Conservation (phyloP, 2,329 filamentous ascomycete genomes). For the Nemania sp. region DNA sequence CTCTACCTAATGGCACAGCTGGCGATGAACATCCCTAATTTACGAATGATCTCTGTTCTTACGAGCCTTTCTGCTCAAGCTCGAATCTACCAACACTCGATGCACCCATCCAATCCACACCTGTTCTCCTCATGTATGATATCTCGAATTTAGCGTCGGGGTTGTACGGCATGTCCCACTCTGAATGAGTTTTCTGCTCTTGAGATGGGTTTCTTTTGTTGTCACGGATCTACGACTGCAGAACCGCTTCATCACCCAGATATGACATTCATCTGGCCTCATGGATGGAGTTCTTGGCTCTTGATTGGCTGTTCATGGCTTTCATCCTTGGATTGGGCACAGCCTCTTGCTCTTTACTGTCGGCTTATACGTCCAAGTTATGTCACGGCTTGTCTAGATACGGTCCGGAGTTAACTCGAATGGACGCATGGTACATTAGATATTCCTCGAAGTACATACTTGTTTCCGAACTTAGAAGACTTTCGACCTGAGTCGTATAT, state of each 20-base stretch:
- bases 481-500: slow-evolving; percentile 1
- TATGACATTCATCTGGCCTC: slow-evolving; percentile 27
- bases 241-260: slow-evolving; percentile 25
- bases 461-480: slow-evolving; percentile 12
- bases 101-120: slow-evolving; percentile 12
- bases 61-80: background rate
- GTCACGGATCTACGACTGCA: slow-evolving; percentile 34
- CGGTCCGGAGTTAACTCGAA: slow-evolving; percentile 27
- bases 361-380: slow-evolving; percentile 33
- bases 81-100: slow-evolving; percentile 4
- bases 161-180: slow-evolving; percentile 12
- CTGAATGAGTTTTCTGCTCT: slow-evolving; percentile 13
- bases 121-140: slow-evolving; percentile 32
- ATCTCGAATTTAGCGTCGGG: slow-evolving; percentile 28
- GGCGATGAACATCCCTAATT: slow-evolving; percentile 26
- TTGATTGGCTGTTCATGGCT: slow-evolving; percentile 21
- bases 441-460: slow-evolving; percentile 37
- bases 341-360: slow-evolving; percentile 29
- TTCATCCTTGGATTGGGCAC: slow-evolving; percentile 30
- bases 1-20: slow-evolving; percentile 30
- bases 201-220: slow-evolving; percentile 31
- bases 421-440: slow-evolving; percentile 36
- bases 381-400: slow-evolving; percentile 32
- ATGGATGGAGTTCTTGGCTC: slow-evolving; percentile 37
- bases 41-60: background rate